Percentiles rank a stretch among this genome's conserved stretches.
Evolutionary conservation across 805 yeast species (phyloP).

Genomic region (Starmerella etchellsii): DNA sequence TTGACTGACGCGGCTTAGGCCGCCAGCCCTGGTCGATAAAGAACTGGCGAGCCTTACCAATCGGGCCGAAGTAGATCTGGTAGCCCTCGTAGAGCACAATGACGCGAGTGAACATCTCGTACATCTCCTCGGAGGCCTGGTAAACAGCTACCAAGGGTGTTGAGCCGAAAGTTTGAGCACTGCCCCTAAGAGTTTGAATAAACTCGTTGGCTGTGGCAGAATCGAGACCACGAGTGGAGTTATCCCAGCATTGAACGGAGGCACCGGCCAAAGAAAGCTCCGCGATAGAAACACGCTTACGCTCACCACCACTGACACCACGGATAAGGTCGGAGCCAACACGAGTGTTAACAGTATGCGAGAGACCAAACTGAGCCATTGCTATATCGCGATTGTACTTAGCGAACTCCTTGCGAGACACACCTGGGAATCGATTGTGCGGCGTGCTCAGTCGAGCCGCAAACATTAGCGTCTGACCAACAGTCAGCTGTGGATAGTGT

Average conservation of each 20-base stretch:
- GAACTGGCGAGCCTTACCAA: conserved; percentile 39
- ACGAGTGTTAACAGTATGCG: conserved; percentile 46
- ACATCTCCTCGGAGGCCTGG: conserved; percentile 57
- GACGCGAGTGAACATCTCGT: conserved; percentile 51
- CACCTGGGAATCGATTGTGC: conserved; percentile 35
- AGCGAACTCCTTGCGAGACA: conserved; percentile 37
- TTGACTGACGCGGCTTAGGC: conserved; percentile 52
- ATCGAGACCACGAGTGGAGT: conserved; percentile 77
- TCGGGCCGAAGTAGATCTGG: conserved; percentile 56
- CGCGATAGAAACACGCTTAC: conserved; percentile 73
- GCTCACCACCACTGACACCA: conserved; percentile 77
- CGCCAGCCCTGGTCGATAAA: conserved; percentile 53
- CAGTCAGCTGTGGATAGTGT: conserved; percentile 68
- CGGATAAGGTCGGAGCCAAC: conserved; percentile 52
- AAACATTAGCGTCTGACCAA: conserved; percentile 56
- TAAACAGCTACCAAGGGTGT: conserved; percentile 57
- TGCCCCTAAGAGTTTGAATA: conserved; percentile 49
- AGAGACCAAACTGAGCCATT: conserved; percentile 45
- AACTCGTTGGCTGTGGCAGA: conserved; percentile 73
- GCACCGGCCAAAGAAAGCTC: conserved; percentile 61
- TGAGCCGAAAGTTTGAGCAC: conserved; percentile 41
- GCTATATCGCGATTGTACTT: conserved; percentile 36
- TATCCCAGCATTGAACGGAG: conserved; percentile 59
- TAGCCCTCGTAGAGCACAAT: conserved; percentile 45
- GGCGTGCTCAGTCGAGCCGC: conserved; percentile 65